These are phyloP conservation scores for Brassica cretica DNA, from an alignment of 345 rosid species.

Conservation along the genomic window DNA sequence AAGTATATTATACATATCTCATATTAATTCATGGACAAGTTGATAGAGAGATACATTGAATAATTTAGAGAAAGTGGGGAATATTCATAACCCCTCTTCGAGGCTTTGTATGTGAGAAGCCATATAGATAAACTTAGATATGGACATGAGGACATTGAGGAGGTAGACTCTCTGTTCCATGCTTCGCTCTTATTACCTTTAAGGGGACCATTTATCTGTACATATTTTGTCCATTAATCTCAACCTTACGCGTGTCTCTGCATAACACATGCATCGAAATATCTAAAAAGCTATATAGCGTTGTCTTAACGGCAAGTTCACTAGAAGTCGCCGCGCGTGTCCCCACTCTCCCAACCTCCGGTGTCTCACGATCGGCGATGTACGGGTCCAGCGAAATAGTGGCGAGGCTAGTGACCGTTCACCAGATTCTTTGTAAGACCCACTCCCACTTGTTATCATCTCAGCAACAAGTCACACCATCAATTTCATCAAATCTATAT, in stretches of 20 bases:
- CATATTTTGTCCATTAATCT: slow-evolving; percentile 30
- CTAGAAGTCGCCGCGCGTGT: slow-evolving; percentile 29
- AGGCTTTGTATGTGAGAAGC: slow-evolving; percentile 15
- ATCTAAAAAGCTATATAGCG: slow-evolving; percentile 16
- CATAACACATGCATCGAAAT: slow-evolving; percentile 14
- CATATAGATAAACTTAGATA: slow-evolving; percentile 22
- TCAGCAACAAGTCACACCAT: neutral
- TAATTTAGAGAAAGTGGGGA: slow-evolving; percentile 13
- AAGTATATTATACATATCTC: neutral
- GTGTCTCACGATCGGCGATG: slow-evolving; percentile 16
- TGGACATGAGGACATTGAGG: slow-evolving; percentile 19
- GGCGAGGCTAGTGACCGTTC: slow-evolving; percentile 21
- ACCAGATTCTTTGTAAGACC: slow-evolving; percentile 29
- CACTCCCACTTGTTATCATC: slow-evolving; percentile 22
- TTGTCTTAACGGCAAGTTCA: slow-evolving; percentile 40
- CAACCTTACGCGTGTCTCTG: slow-evolving; percentile 31
- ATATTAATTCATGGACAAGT: neutral
- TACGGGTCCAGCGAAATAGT: slow-evolving; percentile 30
- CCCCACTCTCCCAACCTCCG: slow-evolving; percentile 23
- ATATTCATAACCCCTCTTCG: slow-evolving; percentile 21
- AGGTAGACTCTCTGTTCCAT: slow-evolving; percentile 24
- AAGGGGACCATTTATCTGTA: slow-evolving; percentile 36
- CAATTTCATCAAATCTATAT: neutral
- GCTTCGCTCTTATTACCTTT: slow-evolving; percentile 27
- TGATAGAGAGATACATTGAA: slow-evolving; percentile 14